Evolutionary conservation across 352 stramenopile species (phyloP).

Genomic region (Pythium chondricola): DNA sequence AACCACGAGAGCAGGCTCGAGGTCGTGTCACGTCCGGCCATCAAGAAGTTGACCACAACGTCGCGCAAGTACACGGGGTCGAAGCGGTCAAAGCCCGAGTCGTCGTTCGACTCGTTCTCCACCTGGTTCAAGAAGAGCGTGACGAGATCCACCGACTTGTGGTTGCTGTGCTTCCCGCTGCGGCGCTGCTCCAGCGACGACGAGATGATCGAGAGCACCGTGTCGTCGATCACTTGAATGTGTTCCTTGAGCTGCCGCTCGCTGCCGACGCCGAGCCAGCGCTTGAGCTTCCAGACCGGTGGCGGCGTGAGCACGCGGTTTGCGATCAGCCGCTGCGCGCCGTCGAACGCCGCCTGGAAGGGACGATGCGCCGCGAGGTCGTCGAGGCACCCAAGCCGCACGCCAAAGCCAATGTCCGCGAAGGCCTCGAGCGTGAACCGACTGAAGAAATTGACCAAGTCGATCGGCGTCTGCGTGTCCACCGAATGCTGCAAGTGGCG

Average conservation of each 20-base stretch:
- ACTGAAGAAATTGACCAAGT: constrained; percentile 34
- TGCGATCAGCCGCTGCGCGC: constrained; percentile 20
- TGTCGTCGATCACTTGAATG: constrained; percentile 40
- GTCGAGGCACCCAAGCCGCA: constrained; percentile 16
- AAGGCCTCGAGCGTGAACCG: constrained; percentile 50
- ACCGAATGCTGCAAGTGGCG: constrained; percentile 15
- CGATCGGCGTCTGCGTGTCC: constrained; percentile 6
- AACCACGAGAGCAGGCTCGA: constrained; percentile 57
- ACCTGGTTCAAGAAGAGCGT: constrained; percentile 44
- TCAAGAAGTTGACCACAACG: constrained; percentile 67
- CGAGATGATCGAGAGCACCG: constrained; percentile 35
- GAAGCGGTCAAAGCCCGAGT: constrained; percentile 6
- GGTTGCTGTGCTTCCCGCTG: not conserved
- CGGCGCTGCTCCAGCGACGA: constrained; percentile 25
- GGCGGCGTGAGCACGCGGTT: constrained; percentile 24
- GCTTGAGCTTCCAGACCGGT: constrained; percentile 44
- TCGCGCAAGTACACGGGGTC: constrained; percentile 44
- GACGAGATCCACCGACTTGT: constrained; percentile 26
- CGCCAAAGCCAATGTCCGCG: constrained; percentile 34
- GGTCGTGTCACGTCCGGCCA: constrained; percentile 69
- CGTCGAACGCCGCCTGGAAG: constrained; percentile 35
- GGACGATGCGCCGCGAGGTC: constrained; percentile 9
- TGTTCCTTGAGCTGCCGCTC: constrained; percentile 32
- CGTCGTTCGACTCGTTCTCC: constrained; percentile 1
- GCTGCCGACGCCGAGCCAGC: constrained; percentile 22